These are phyloP conservation scores for Xylariaceae sp. DNA, from an alignment of 2,329 filamentous ascomycete species.

Conservation along the genomic window DNA sequence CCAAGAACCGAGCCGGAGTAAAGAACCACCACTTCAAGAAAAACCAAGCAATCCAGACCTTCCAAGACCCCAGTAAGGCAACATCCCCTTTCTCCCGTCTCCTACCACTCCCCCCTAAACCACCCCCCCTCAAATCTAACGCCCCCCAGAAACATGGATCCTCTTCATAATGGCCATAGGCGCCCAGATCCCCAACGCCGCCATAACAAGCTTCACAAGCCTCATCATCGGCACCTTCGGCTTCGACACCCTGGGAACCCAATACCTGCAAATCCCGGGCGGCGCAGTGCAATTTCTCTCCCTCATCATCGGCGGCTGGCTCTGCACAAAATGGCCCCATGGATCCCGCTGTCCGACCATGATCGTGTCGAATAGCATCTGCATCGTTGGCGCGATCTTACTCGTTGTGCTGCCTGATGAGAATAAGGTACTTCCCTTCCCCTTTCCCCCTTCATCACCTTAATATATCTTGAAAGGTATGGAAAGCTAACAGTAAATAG, in stretches of 20 bases:
- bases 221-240: conserved; percentile 28
- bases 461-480: too few relatives aligned
- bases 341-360: conserved; percentile 50
- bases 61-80: conserved; percentile 36
- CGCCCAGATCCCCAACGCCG: conserved; percentile 52
- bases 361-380: conserved; percentile 50
- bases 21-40: conserved; percentile 48
- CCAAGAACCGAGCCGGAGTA: conserved; percentile 47
- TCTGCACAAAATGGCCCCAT: conserved; percentile 46
- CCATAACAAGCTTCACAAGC: conserved; percentile 43
- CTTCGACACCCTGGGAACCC: conserved; percentile 45
- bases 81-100: neutral
- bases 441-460: too few relatives aligned
- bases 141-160: conserved; percentile 47
- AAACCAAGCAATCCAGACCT: conserved; percentile 43
- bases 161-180: conserved; percentile 49
- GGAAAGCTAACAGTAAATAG: conserved; percentile 15
- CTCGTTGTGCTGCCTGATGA: conserved; percentile 45
- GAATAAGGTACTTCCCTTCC: too few relatives aligned
- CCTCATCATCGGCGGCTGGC: conserved; percentile 44
- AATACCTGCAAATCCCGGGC: conserved; percentile 56
- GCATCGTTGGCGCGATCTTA: conserved; percentile 47
- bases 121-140: conserved; percentile 7
- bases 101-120: too few relatives aligned
- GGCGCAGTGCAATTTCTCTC: conserved; percentile 53